Conservation (phyloP, 768 basidiomycete species). For the Tephrocybe sp. region DNA sequence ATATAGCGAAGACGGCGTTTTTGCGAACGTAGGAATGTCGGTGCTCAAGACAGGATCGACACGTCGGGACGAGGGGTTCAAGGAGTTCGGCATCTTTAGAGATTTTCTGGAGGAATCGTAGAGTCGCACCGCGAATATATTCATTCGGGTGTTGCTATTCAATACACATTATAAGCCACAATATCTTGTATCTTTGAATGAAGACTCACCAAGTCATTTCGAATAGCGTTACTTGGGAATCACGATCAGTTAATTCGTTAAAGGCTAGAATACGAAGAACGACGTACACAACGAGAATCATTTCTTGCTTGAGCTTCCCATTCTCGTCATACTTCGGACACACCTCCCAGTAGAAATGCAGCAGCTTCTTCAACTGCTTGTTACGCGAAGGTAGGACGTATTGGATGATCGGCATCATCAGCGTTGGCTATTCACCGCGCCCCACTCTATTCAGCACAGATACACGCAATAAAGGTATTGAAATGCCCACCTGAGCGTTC, state of each 20-base stretch:
- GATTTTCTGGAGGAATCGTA: constrained; percentile 96
- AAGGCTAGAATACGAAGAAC: neutral
- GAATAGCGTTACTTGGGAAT: constrained; percentile 81
- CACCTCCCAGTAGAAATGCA: constrained; percentile 96
- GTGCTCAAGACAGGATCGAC: constrained; percentile 93
- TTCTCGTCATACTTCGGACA: constrained; percentile 97
- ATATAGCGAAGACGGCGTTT: constrained; percentile 96
- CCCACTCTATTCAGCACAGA: neutral
- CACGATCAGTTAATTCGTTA: neutral
- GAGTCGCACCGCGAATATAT: constrained; percentile 97
- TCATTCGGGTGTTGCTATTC: constrained; percentile 97
- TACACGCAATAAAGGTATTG: neutral
- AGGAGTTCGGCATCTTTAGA: constrained; percentile 89
- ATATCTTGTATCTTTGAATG: neutral
- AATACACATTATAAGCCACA: constrained; percentile 1
- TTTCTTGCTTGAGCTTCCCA: constrained; percentile 98
- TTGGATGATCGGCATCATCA: constrained; percentile 99
- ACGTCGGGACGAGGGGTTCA: constrained; percentile 93
- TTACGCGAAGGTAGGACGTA: constrained; percentile 93
- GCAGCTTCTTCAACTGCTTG: constrained; percentile 95
- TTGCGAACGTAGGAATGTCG: constrained; percentile 97
- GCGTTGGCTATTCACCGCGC: constrained; percentile 54
- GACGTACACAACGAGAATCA: constrained; percentile 96
- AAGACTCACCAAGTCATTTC: constrained; percentile 85
- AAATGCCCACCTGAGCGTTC: constrained; percentile 71